These are phyloP conservation scores for Talaromyces nanjingensis DNA, from an alignment of 495 filamentous ascomycete genomes.

Conservation along the genomic window DNA sequence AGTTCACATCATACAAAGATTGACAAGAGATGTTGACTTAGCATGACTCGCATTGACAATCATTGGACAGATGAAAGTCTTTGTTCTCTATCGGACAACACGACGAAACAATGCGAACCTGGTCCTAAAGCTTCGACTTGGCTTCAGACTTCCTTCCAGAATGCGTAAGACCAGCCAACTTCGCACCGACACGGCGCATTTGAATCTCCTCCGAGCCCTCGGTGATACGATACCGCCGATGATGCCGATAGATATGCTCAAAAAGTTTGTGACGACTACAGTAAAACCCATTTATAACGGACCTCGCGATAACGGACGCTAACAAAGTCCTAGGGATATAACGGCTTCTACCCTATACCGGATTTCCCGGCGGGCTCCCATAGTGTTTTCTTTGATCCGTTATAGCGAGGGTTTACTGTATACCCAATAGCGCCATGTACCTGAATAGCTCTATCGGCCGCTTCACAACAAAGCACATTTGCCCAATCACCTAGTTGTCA, in stretches of 20 bases:
- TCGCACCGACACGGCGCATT: conserved; percentile 34
- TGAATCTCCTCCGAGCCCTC: conserved; percentile 46
- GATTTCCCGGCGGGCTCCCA: too few relatives aligned
- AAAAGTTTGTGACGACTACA: conserved; percentile 41
- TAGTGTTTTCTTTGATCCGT: too few relatives aligned
- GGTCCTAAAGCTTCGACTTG: too few relatives aligned
- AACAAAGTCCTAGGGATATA: too few relatives aligned
- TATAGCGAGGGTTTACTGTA: too few relatives aligned
- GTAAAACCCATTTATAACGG: too few relatives aligned
- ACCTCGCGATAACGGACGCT: too few relatives aligned
- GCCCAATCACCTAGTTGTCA: too few relatives aligned
- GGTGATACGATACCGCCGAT: conserved; percentile 42
- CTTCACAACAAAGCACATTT: conserved; percentile 49
- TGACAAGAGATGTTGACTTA: not conserved
- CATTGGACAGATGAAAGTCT: not conserved
- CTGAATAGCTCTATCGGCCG: conserved; percentile 55
- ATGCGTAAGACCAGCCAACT: not conserved
- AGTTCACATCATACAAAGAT: not conserved
- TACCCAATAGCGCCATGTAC: conserved; percentile 48
- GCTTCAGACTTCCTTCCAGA: not conserved
- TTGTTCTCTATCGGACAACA: not conserved
- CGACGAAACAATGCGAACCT: too few relatives aligned
- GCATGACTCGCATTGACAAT: not conserved
- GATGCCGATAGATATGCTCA: conserved; percentile 47
- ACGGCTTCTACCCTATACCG: too few relatives aligned